A percentile compares a stretch with the other conserved stretches of the same genome.
Evolutionary conservation across 2,329 filamentous ascomycete genomes (phyloP).

Genomic region (Aspergillus melleus): DNA sequence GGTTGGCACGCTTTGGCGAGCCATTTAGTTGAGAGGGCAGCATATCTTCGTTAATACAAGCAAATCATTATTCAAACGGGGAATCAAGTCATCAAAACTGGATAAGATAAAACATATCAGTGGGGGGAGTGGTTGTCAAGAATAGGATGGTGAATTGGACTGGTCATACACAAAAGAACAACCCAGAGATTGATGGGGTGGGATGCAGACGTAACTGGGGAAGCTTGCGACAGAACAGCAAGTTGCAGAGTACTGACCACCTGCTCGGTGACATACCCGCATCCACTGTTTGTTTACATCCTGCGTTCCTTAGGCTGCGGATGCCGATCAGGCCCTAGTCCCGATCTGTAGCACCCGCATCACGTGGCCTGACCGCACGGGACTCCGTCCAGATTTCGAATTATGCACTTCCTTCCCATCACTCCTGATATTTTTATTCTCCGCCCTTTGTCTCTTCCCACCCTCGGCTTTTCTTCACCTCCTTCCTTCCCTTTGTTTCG

Average conservation of each 20-base stretch:
- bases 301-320: conserved; percentile 33
- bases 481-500: not conserved
- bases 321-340: conserved; percentile 29
- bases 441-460: not conserved
- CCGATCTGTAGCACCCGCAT: conserved; percentile 17
- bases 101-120: conserved; percentile 1
- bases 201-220: conserved; percentile 6
- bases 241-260: conserved; percentile 4
- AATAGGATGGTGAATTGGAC: not conserved
- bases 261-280: conserved; percentile 4
- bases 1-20: conserved; percentile 75
- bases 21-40: conserved; percentile 59
- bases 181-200: not conserved
- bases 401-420: not conserved
- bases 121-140: not conserved
- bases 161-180: not conserved
- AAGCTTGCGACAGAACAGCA: not conserved
- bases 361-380: conserved; percentile 24
- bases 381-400: not conserved
- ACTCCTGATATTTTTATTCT: conserved; percentile 1
- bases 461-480: not conserved
- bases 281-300: conserved; percentile 41
- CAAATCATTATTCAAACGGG: conserved; percentile 28
- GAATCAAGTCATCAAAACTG: conserved; percentile 17
- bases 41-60: conserved; percentile 42